Base-by-base conservation (phyloP, 345 rosid species). In the Anastatica hierochuntica region DNA sequence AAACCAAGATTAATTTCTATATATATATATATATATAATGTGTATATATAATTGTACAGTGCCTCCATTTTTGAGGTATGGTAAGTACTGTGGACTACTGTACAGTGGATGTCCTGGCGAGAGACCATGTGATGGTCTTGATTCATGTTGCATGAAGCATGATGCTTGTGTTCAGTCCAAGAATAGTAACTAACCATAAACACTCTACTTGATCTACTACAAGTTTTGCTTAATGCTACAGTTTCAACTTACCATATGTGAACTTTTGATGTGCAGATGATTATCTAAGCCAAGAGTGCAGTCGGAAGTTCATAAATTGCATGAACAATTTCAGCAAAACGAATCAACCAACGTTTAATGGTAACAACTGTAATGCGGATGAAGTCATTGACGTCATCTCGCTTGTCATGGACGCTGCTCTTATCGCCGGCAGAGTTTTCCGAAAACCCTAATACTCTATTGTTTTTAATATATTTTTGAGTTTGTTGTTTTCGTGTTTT, bases 71-170 rank as follows among this genome's bases (percentile, higher is more conserved):
- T 42, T 88, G 68, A 81, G 98, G 66, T 88, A 92, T 64, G 97
- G 94, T 0, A 92, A 92, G 79, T 88, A 85, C 19, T 92, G 97
- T 31, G 95, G 98, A 40, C 71, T 88, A 4, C 26, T 88, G 5
- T 92, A 85, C 69, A 85, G 88, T 51, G 95, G 95, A 58, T 92
- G 97, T 65, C 88, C 94, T 1, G 95, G 97, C 11, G 94, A 85
- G 61, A 88, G 42, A 58, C 97, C 95, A 8, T 92, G 98, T 24
- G 95, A 92, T 51, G 94, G 83, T 15, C 98, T 92, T 16, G 98
- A 92, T 53, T 77, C 88, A 16, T 88, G 94, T 52, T 92, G 98
- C 69, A 92, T 92, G 98, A 81, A 79, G 53, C 98, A 88, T 44
- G 98, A 92, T 47, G 74, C 72, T 56, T 92, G 98, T 20, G 85